A percentile compares a stretch with the other conserved stretches of the same genome.
Conservation (phyloP, 2,329 filamentous ascomycete species). For the Shiraia sp. region DNA sequence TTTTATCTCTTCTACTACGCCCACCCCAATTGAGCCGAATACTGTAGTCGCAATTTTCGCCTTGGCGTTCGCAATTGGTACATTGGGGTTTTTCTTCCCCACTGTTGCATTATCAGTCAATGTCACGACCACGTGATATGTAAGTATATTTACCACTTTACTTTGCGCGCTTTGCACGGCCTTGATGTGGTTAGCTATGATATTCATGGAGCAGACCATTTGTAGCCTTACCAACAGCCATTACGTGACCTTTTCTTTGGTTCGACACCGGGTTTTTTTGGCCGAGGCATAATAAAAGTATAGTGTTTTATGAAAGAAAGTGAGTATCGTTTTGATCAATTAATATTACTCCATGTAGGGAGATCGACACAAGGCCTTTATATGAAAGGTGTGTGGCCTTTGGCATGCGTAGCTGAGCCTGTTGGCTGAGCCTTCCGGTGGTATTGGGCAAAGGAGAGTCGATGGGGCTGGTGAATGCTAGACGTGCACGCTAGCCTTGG, state of each 20-base stretch:
- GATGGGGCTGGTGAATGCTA: conserved; percentile 10
- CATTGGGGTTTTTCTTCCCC: conserved; percentile 77
- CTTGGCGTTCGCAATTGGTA: conserved; percentile 71
- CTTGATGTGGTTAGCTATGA: conserved; percentile 47
- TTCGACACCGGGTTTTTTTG: conserved; percentile 66
- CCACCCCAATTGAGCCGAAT: conserved; percentile 83
- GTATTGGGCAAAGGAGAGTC: conserved; percentile 2
- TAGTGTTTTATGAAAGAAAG: not conserved
- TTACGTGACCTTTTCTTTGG: conserved; percentile 70
- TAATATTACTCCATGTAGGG: not conserved
- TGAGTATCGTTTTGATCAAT: too few relatives aligned
- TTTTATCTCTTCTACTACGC: conserved; percentile 63
- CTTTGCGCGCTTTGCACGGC: conserved; percentile 78
- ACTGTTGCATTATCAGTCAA: conserved; percentile 42
- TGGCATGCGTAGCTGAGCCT: conserved; percentile 5
- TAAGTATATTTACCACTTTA: conserved; percentile 65
- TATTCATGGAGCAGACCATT: not conserved
- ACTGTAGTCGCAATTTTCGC: conserved; percentile 77
- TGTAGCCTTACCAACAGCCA: conserved; percentile 63
- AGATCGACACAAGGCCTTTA: conserved; percentile 4
- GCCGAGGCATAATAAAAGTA: conserved; percentile 60
- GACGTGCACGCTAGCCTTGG: conserved; percentile 3
- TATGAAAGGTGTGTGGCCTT: not conserved
- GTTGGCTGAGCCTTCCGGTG: conserved; percentile 6
- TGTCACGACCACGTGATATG: not conserved